A percentile compares a stretch with the other conserved stretches of the same genome.
These are phyloP conservation scores for Prinsepia uniflora DNA, from an alignment of 306 rosid species.

Conservation along the genomic window DNA sequence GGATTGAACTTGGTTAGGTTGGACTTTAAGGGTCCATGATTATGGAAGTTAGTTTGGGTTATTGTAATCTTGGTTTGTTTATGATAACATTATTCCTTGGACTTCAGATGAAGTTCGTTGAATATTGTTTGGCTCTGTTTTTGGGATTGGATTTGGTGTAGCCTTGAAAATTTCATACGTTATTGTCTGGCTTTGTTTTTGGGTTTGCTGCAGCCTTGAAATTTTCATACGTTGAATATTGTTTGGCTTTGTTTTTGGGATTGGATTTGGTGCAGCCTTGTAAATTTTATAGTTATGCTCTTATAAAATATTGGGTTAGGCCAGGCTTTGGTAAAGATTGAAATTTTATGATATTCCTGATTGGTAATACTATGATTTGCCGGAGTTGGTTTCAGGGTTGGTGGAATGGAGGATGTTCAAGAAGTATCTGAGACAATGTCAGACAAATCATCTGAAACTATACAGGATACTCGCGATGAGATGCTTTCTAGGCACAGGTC, in stretches of 20 bases:
- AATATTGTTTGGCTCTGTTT: not conserved
- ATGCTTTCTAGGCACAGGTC: constrained; percentile 66
- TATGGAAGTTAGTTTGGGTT: constrained; percentile 1
- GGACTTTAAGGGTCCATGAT: not conserved
- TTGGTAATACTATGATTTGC: not conserved
- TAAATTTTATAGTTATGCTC: not conserved
- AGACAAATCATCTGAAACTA: constrained; percentile 36
- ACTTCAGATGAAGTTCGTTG: not conserved
- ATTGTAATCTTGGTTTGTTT: not conserved
- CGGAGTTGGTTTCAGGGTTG: constrained; percentile 35
- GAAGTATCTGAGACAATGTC: constrained; percentile 45
- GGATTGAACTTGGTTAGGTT: not conserved
- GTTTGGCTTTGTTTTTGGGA: not conserved
- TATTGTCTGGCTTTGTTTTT: no score
- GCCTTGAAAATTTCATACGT: not conserved
- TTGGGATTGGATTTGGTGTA: not conserved
- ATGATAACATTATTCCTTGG: not conserved
- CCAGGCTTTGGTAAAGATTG: not conserved
- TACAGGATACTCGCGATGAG: constrained; percentile 70
- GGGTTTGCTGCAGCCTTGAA: not conserved
- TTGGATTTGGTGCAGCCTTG: constrained; percentile 2
- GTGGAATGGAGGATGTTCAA: constrained; percentile 59
- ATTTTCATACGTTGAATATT: not conserved
- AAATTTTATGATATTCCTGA: not conserved
- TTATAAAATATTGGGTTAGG: not conserved